Percentiles rank a stretch among this genome's conserved stretches.
phyloP scores from a whole-genome alignment of 352 stramenopile species.

The Phytophthora pluvialis region DNA sequence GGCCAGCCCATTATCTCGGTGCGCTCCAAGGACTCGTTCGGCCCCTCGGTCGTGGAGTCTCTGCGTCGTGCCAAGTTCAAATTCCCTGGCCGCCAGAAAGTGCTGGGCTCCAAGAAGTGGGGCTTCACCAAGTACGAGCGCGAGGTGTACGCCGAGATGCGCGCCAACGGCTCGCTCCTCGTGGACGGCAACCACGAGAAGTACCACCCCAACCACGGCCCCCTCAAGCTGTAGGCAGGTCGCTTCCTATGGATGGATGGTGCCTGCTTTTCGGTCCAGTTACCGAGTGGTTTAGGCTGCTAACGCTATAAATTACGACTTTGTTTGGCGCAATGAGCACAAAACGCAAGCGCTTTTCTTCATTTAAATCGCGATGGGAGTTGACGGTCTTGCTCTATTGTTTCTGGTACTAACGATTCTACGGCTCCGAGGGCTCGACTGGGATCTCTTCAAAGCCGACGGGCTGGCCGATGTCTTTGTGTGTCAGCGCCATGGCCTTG shows the following conservation, averaged over 20 bases:
- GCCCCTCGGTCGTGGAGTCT: conserved; percentile 95
- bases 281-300: conserved; percentile 29
- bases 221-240: conserved; percentile 61
- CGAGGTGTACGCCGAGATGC: conserved; percentile 97
- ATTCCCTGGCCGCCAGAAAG: conserved; percentile 99
- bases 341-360: conserved; percentile 9
- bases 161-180: conserved; percentile 93
- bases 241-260: conserved; percentile 24
- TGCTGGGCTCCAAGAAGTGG: conserved; percentile 99
- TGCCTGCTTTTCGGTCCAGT: conserved; percentile 13
- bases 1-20: conserved; percentile 99
- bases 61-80: conserved; percentile 99
- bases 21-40: conserved; percentile 96
- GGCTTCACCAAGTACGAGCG: conserved; percentile 99
- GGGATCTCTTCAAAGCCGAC: conserved; percentile 64
- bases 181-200: conserved; percentile 99
- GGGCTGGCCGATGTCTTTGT: conserved; percentile 57
- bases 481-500: conserved; percentile 92
- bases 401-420: conserved; percentile 1
- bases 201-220: conserved; percentile 92
- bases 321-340: conserved; percentile 40
- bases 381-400: conserved; percentile 7
- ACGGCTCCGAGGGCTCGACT: conserved; percentile 3
- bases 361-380: neutral
- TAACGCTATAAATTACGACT: conserved; percentile 57